Conservation (phyloP, 768 basidiomycete genomes). For the Leccinum obscurum region DNA sequence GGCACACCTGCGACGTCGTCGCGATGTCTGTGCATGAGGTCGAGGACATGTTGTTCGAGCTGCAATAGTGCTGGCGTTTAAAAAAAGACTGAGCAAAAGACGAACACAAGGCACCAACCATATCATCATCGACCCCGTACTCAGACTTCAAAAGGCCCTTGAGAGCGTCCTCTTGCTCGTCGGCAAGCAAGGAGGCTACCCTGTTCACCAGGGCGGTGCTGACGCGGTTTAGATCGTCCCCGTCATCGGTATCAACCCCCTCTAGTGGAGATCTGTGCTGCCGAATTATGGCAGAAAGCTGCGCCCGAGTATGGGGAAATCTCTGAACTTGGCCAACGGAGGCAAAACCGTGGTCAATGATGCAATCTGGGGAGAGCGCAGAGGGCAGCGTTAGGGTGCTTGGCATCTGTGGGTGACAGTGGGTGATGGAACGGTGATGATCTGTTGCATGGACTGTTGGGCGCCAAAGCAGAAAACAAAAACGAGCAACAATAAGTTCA, state of each 20-base stretch:
- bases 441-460: slow-evolving; percentile 24
- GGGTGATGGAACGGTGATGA: slow-evolving; percentile 24
- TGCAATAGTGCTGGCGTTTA: slow-evolving; percentile 31
- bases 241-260: slow-evolving; percentile 58
- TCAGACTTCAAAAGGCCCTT: slow-evolving; percentile 71
- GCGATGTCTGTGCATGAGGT: slow-evolving; percentile 93
- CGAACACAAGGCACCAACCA: slow-evolving; percentile 44
- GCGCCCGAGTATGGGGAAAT: slow-evolving; percentile 83
- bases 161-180: slow-evolving; percentile 87
- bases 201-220: slow-evolving; percentile 62
- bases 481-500: slow-evolving; percentile 15
- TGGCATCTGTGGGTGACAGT: slow-evolving; percentile 26
- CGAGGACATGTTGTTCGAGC: slow-evolving; percentile 88
- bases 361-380: slow-evolving; percentile 11
- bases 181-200: slow-evolving; percentile 70
- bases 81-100: slow-evolving; percentile 14
- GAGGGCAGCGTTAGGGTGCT: slow-evolving; percentile 25
- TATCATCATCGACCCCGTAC: slow-evolving; percentile 68
- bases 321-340: slow-evolving; percentile 35
- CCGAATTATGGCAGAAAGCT: slow-evolving; percentile 71
- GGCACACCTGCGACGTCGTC: slow-evolving; percentile 84
- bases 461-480: slow-evolving; percentile 21
- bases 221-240: slow-evolving; percentile 53
- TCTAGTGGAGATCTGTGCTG: slow-evolving; percentile 63
- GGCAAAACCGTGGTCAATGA: slow-evolving; percentile 21